Evolutionary conservation across 805 yeast genomes (phyloP), one percentile per base, ranked within the genome.

Genomic region (Candida montana): DNA sequence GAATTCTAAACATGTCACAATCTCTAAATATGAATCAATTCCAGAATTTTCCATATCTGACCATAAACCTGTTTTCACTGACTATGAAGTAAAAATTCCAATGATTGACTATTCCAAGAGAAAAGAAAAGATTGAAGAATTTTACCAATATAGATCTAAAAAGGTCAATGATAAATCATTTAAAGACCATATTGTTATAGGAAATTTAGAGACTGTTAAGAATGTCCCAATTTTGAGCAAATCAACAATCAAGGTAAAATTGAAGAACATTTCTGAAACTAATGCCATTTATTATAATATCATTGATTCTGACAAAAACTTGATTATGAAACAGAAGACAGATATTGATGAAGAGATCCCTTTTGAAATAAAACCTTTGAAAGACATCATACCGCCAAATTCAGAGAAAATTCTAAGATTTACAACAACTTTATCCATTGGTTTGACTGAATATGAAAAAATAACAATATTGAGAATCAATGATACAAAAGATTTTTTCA

Each of bases 1-100:
- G 2, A 58, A 60, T 4, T 44, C 59, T 16, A 55, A 55, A 19
- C 63, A 62, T 41, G 53, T 54, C n/a, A 49, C 34, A 24, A 47
- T 53, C n/a, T 29, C 46, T 2, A 55, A 61, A 21, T 51, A 55
- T 24, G 35, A 51, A 0, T 50, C 60, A 13, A 15, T 37, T 6
- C 49, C 56, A 16, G 52, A 53, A 1, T 42, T 61, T 5, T 36
- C 37, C 7, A 53, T 65, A 0, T 75, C 81, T 0, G 85, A 79
- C 49, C 85, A 79, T 53, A 64, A 68, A 39, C 83, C 85, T 0
- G 82, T 79, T 2, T 53, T 56, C 12, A 58, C 72, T 3, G 67
- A 62, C 15, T 68, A 61, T 34, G 48, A 47, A 7, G 33, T 69
- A 3, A 47, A 18, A 3, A 50, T 64, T 1, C 57, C 61, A 11